Base-by-base conservation (phyloP, 768 basidiomycete species). In the Agaricus sinodeliciosus region DNA sequence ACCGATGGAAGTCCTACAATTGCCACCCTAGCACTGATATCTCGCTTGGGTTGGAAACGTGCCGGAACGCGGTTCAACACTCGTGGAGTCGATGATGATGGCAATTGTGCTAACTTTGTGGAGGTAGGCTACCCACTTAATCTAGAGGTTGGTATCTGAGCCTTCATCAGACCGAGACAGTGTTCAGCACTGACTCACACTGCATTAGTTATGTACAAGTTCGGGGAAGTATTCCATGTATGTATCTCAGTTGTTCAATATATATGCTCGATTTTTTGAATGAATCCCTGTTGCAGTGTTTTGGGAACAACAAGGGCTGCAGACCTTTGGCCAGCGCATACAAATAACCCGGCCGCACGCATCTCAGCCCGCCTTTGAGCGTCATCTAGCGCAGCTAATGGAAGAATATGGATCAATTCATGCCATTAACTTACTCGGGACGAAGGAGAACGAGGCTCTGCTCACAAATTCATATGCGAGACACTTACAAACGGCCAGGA, bases 31-130 rank as follows among this genome's bases (percentile, higher is more conserved):
- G 81, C 85, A 3, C 69, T 99, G 52, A 87, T 97, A 46, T 92
- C 89, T 11, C 76, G 96, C 37, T 76, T 98, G 4, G 87, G 94
- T 9, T 94, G 90, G 85, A 94, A 92, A 69, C 79, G 95, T 58
- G 94, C 96, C 22, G 96, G 96, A 3, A 97, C 96, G 16, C 82
- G 96, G 36, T 99, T 98, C 72, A 97, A 96, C 65, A 94, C 94
- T 11, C 80, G 95, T 54, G 95, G 95, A 1, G 89, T 98, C 9
- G 94, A 97, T 63, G 94, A 96, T 64, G 90, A 94, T 58, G 93
- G 94, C 35, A 85, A 94, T 63, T 87, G 86, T 27, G 95, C 95
- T 28, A 97, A 97, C 63, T 97, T 96, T 67, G 95, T 95, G 6
- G 96, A 99, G 80, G 91, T 84, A 59, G 49, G 79, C 19, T 22